Base-by-base conservation (phyloP, 1,284 basidiomycete species). In the Ustilago vetiveriae region DNA sequence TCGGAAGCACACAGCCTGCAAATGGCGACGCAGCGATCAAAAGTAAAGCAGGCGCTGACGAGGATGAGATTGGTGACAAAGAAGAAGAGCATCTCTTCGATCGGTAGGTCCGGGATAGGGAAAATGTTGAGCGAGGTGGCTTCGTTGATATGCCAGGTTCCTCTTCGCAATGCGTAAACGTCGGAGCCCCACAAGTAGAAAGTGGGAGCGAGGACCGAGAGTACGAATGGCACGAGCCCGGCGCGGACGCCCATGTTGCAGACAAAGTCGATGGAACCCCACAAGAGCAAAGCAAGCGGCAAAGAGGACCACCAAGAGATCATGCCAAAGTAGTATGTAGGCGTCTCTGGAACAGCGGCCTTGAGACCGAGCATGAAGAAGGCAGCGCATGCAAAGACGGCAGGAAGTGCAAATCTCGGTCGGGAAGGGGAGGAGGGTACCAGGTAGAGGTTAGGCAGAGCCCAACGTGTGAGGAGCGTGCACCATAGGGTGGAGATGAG, bases 81-180 rank as follows among this genome's bases (percentile, higher is more conserved):
- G 64, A 80, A 80, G 64, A 80, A 80, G 36, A 71, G 40, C 48
- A 70, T 68, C 49, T 80, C 78, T 45, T 80, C 78, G n/a, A 80
- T 54, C 5, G 77, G 78, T 33, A 80, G 49, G 36, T 79, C 74
- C 10, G 72, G 69, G 24, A 73, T 45, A 10, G 75, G 69, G 21
- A 80, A 80, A 36, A 76, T 59, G 41, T 75, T 69, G 36, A 78
- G 60, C 13, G 74, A 76, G 14, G 71, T 74, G 27, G 42, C 48
- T 38, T 74, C 60, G 43, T 66, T 74, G 53, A 78, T 78, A 59
- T 75, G 73, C 76, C 76, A 78, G 2, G 76, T 78, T 1, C 76
- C 76, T 26, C 76, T 43, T 8, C 70, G 55, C 40, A 77, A 37
- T 6, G 76, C 76, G 22, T 71, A 78, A 57, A 76, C 46, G 51